Evolutionary conservation across 2,329 filamentous ascomycete genomes (phyloP).

Genomic region (Colletotrichum sp.): DNA sequence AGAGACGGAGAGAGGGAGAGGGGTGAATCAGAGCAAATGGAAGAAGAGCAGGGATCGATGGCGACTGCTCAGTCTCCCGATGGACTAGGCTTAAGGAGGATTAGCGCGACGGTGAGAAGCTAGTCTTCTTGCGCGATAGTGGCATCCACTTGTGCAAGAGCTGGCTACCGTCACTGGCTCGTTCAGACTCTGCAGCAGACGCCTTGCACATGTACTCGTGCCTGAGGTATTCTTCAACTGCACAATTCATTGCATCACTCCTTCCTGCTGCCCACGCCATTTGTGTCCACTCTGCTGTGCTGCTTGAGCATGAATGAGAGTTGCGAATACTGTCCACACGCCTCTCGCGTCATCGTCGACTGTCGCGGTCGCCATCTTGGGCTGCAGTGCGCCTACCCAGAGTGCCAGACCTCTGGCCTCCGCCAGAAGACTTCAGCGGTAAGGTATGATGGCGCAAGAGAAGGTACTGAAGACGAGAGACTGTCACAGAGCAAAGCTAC

Average conservation of each 20-base stretch:
- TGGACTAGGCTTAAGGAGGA: not conserved
- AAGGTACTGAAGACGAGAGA: not conserved
- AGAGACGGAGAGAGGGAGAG: not conserved
- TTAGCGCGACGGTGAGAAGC: not conserved
- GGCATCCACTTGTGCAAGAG: not conserved
- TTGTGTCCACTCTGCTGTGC: not conserved
- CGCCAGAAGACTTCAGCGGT: not conserved
- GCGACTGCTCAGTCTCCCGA: not conserved
- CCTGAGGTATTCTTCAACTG: conserved; percentile 15
- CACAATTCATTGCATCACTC: conserved; percentile 16
- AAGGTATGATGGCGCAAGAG: not conserved
- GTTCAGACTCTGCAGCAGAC: not conserved
- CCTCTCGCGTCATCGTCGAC: conserved; percentile 5
- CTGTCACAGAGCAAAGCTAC: not conserved
- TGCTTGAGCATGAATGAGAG: not conserved
- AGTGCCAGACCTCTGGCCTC: not conserved
- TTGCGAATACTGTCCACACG: not conserved
- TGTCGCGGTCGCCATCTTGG: not conserved
- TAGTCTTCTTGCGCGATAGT: not conserved
- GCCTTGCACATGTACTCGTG: not conserved
- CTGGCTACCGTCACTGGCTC: not conserved
- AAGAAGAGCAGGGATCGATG: not conserved
- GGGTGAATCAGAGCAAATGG: not conserved
- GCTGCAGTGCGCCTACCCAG: not conserved
- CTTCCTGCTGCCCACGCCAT: conserved; percentile 3